Evolutionary conservation across 305 asterid species (phyloP).

Genomic region (Fraxinus velutina): DNA sequence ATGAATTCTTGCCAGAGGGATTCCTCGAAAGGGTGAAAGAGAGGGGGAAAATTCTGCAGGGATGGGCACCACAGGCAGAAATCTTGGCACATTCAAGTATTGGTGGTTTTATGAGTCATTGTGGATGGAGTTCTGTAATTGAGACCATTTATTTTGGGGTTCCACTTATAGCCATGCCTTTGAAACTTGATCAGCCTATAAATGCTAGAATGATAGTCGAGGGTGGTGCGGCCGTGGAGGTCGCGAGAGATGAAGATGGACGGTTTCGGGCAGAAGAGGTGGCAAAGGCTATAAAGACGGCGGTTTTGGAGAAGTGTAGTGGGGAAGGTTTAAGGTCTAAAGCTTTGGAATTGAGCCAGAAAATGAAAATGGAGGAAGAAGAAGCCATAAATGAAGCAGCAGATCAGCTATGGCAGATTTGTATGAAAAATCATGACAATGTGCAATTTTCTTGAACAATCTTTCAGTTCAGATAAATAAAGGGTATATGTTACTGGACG

Average conservation of each 20-base stretch:
- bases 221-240: not conserved
- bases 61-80: slow-evolving; percentile 24
- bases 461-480: not conserved
- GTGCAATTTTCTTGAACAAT: not conserved
- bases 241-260: not conserved
- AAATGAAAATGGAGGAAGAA: slow-evolving; percentile 14
- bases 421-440: slow-evolving; percentile 1
- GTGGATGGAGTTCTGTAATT: slow-evolving; percentile 32
- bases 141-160: slow-evolving; percentile 29
- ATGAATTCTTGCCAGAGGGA: not conserved
- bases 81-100: slow-evolving; percentile 26
- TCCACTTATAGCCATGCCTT: slow-evolving; percentile 29
- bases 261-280: not conserved
- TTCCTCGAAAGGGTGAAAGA: not conserved
- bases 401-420: slow-evolving; percentile 18
- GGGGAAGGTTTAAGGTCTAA: not conserved
- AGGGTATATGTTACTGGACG: too few species aligned
- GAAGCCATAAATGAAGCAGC: slow-evolving; percentile 5
- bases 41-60: not conserved
- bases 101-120: slow-evolving; percentile 29
- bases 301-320: not conserved
- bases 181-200: slow-evolving; percentile 12
- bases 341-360: not conserved
- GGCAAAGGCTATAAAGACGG: not conserved
- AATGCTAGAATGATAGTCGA: not conserved